phyloP scores from a whole-genome alignment of 2,329 filamentous ascomycete species.

The Apiospora saccharicola region DNA sequence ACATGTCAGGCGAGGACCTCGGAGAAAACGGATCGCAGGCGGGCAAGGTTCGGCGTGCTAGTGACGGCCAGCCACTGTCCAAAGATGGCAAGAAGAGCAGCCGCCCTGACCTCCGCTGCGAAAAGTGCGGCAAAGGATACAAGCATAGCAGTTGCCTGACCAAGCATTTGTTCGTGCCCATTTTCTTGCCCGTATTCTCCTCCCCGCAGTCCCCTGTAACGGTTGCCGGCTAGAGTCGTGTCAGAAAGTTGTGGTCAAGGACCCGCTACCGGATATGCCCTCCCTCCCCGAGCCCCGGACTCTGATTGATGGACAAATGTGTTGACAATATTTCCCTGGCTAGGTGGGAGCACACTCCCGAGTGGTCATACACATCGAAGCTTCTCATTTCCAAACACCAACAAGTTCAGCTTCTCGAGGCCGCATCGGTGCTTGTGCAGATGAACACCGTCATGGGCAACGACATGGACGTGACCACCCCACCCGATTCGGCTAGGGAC shows the following conservation, averaged over 20 bases:
- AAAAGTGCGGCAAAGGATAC: constrained; percentile 99
- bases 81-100: constrained; percentile 84
- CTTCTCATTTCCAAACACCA: constrained; percentile 99
- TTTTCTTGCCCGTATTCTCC: constrained; percentile 55
- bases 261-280: constrained; percentile 30
- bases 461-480: constrained; percentile 58
- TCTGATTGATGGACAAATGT: constrained; percentile 39
- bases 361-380: constrained; percentile 97
- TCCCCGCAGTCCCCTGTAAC: constrained; percentile 41
- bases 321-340: constrained; percentile 44
- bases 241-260: constrained; percentile 39
- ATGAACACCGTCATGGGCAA: constrained; percentile 72
- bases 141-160: constrained; percentile 99
- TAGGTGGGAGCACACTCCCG: constrained; percentile 99
- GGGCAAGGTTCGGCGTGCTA: constrained; percentile 68
- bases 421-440: constrained; percentile 91
- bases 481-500: constrained; percentile 71
- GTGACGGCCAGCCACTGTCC: constrained; percentile 83
- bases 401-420: constrained; percentile 96
- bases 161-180: constrained; percentile 98
- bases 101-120: constrained; percentile 89
- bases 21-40: constrained; percentile 54
- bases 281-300: constrained; percentile 6
- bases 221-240: constrained; percentile 37
- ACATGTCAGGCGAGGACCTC: constrained; percentile 64